These are phyloP conservation scores for Trichophyton benhamiae DNA, from an alignment of 2,329 filamentous ascomycete species.

Conservation along the genomic window DNA sequence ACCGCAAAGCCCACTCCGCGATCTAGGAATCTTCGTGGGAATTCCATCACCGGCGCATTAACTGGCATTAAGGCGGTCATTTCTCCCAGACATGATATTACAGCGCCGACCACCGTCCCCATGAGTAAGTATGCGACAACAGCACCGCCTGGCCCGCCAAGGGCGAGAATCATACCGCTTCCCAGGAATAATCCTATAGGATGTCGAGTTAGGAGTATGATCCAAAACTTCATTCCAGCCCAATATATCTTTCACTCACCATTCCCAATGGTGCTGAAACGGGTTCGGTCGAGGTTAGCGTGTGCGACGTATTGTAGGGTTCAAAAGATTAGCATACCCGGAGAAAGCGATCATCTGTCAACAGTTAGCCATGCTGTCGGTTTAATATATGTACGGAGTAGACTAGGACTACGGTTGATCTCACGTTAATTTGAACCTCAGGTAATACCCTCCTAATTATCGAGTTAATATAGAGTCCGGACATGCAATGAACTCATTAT, in stretches of 20 bases:
- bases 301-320: neutral
- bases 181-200: conserved; percentile 29
- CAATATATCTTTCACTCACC: conserved; percentile 15
- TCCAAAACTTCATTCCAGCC: neutral
- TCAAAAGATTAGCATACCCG: conserved; percentile 21
- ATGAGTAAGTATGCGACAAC: conserved; percentile 32
- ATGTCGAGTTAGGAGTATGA: neutral
- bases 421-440: conserved; percentile 31
- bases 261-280: conserved; percentile 29
- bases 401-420: neutral
- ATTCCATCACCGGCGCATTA: conserved; percentile 32
- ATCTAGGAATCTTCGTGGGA: conserved; percentile 30
- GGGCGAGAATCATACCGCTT: conserved; percentile 29
- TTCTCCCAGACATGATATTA: conserved; percentile 35
- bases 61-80: conserved; percentile 34
- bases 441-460: conserved; percentile 27
- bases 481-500: neutral
- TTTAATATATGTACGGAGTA: neutral
- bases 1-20: conserved; percentile 35
- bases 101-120: conserved; percentile 33
- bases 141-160: conserved; percentile 31
- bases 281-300: conserved; percentile 6
- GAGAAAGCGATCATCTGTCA: conserved; percentile 35
- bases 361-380: neutral
- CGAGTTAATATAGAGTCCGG: neutral